Evolutionary conservation across 148 eudicot genomes (phyloP), one percentile per base, ranked within the genome.

Genomic region (Pouteria glomerata): DNA sequence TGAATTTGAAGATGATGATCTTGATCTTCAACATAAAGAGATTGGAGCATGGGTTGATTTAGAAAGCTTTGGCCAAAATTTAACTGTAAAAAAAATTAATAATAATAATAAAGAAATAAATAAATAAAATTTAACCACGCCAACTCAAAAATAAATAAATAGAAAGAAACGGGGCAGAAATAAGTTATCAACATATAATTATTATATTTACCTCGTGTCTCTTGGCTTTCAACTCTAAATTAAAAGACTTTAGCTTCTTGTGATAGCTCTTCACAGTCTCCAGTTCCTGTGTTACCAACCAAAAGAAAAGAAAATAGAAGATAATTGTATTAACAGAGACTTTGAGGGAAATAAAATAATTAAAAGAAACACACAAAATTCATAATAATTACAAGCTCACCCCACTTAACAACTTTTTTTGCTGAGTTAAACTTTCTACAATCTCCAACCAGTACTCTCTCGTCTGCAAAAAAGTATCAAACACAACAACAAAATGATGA

Each of bases 401-500:
- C 80, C 57, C 44, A 68, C 48, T 61, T 3, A 81, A 55, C 37
- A 63, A 42, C 31, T 73, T 73, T 56, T 73, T 65, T 42, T 39
- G 30, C 52, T 74, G 44, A 24, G 47, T 26, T 52, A 78, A 74
- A 44, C 66, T 48, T 13, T 77, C 55, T 11, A 74, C 24, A 26
- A 21, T 65, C 59, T 59, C 76, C 66, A 52, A 24, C 66, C 45
- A 81, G 41, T 81, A 73, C 60, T 77, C 76, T 50, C 56, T 77
- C 47, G 69, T 39, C 84, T 81, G 80, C 66, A 80, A n/a, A n/a
- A n/a, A 56, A 58, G 1, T 44, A 66, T 18, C 57, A 56, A 44
- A 3, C 37, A 2, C 34, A 37, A 23, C 27, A 70, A 14, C 29
- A 68, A 56, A 41, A 37, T 39, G 3, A 29, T 15, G 39, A 45